These are phyloP conservation scores for Vicia sativa DNA, from an alignment of 306 rosid species.

Conservation along the genomic window DNA sequence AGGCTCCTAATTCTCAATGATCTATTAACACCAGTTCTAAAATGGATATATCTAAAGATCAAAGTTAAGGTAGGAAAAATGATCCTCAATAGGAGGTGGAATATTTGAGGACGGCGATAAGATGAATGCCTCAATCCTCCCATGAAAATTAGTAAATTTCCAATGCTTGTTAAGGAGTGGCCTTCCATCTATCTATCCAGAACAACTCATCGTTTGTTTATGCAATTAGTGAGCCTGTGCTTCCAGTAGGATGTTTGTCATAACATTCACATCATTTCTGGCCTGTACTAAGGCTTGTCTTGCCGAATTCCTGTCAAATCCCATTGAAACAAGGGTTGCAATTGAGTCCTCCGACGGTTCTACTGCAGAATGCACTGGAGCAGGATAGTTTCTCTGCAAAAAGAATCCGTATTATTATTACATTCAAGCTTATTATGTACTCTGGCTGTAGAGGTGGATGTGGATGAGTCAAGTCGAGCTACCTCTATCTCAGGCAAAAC, in stretches of 20 bases:
- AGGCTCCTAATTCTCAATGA: conserved; percentile 49
- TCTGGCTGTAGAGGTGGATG: not conserved
- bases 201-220: conserved; percentile 29
- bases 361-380: conserved; percentile 53
- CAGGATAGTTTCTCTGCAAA: conserved; percentile 72
- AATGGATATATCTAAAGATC: conserved; percentile 47
- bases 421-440: not conserved
- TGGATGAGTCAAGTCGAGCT: not conserved
- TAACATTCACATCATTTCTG: conserved; percentile 81
- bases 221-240: conserved; percentile 66
- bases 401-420: not conserved
- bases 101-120: conserved; percentile 38
- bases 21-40: conserved; percentile 38
- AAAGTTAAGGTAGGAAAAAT: conserved; percentile 43
- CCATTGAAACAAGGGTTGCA: conserved; percentile 88
- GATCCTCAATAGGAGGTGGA: conserved; percentile 32
- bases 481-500: not conserved
- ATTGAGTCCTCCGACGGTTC: conserved; percentile 85
- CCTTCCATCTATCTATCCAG: conserved; percentile 31
- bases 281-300: conserved; percentile 96
- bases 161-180: conserved; percentile 34
- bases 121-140: conserved; percentile 42
- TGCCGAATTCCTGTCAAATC: conserved; percentile 89
- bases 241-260: conserved; percentile 93
- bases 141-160: conserved; percentile 46